These are phyloP conservation scores for Agrocybe praecox DNA, from an alignment of 768 basidiomycete species.

Conservation along the genomic window DNA sequence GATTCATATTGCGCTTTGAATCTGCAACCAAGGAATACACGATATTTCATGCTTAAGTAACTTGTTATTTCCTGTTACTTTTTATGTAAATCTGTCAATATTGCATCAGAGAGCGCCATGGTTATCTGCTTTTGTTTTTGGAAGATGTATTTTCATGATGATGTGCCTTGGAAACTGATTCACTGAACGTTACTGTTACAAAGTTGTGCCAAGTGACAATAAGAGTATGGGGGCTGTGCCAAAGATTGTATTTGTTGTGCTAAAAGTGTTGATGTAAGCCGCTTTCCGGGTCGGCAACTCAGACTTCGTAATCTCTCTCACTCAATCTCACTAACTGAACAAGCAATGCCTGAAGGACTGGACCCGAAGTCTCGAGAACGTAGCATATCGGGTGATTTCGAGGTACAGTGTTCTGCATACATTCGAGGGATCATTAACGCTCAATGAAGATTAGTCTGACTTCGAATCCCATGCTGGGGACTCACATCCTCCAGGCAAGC, in stretches of 20 bases:
- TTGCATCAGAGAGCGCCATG: too few species aligned
- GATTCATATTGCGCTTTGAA: too few species aligned
- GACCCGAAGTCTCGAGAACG: slow-evolving; percentile 50
- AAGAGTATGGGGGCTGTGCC: slow-evolving; percentile 8
- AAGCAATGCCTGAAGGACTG: slow-evolving; percentile 46
- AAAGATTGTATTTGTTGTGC: slow-evolving; percentile 18
- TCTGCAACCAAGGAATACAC: too few species aligned
- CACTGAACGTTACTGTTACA: too few species aligned
- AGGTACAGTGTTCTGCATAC: slow-evolving; percentile 32
- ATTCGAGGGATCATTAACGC: slow-evolving; percentile 3
- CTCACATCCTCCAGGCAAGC: slow-evolving; percentile 53
- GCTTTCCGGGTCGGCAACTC: slow-evolving; percentile 15
- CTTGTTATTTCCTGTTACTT: background rate
- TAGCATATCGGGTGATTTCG: slow-evolving; percentile 65
- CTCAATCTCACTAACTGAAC: slow-evolving; percentile 32
- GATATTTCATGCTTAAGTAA: background rate
- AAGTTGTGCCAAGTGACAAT: too few species aligned
- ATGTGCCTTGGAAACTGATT: too few species aligned
- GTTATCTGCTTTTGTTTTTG: too few species aligned
- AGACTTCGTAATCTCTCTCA: slow-evolving; percentile 46
- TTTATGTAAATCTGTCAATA: too few species aligned
- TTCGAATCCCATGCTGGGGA: slow-evolving; percentile 53
- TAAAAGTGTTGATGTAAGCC: slow-evolving; percentile 10
- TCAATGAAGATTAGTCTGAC: slow-evolving; percentile 61
- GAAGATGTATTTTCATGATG: too few species aligned